Evolutionary conservation across 179 eudicot genomes (phyloP), one percentile per base, ranked within the genome.

Genomic region (Vitellaria paradoxa): DNA sequence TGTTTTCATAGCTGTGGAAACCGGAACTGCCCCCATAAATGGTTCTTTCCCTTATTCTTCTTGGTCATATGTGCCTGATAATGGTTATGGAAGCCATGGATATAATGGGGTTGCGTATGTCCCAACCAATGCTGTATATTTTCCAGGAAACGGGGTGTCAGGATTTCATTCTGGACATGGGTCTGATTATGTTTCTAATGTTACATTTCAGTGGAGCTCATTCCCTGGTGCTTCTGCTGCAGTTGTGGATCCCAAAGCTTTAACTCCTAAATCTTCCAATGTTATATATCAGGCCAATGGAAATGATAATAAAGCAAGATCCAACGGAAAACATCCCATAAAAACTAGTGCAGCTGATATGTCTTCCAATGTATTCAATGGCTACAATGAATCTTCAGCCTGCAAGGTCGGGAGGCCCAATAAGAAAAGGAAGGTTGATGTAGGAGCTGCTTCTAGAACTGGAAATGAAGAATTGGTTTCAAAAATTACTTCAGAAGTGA

Each of bases 1-100:
- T 59, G 86, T 97, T 76, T 96, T 96, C 74, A 74, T 85, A 64
- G 99, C 99, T 17, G 86, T 82, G 78, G 90, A 89, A 81, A 92
- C 93, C 13, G 93, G 97, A 86, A 47, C 89, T 69, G 92, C 97
- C 59, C 91, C 92, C 9, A 78, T 81, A 21, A 84, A 80, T 76
- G 77, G 85, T 77, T 87, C 97, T 72, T 94, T 88, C 73, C 93
- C 97, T 14, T 93, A 91, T 80, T 77, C 86, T 68, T 86, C 87
- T 61, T 88, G 93, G 89, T 78, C 97, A 8, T 84, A 82, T 80
- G 80, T 65, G 56, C 83, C 92, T 77, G 93, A 89, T 68, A 91
- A 84, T 86, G 97, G 97, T 21, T 87, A 87, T 79, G 88, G 79
- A 45, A 80, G 87, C 77, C 98, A 88, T 68, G 90, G 89, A 55